These are phyloP conservation scores for Sanghuangporus sanghuang DNA, from an alignment of 1,284 basidiomycete genomes.

Conservation along the genomic window DNA sequence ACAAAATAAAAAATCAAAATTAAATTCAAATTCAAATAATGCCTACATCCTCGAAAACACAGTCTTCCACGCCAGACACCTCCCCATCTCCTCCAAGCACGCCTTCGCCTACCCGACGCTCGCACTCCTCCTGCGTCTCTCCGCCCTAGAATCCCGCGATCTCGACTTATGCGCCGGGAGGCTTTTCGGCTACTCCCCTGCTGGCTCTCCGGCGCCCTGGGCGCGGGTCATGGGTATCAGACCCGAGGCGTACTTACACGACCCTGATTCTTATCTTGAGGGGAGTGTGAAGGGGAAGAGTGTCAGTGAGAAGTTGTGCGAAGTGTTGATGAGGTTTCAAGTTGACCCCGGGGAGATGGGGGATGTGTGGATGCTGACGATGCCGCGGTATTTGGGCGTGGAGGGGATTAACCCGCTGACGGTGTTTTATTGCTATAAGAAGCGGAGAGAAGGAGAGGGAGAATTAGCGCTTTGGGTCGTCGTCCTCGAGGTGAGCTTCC, in stretches of 20 bases:
- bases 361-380: constrained; percentile 69
- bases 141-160: constrained; percentile 44
- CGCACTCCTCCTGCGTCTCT: constrained; percentile 54
- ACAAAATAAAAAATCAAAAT: background rate
- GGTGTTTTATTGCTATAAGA: constrained; percentile 64
- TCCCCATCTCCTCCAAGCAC: constrained; percentile 49
- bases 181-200: constrained; percentile 48
- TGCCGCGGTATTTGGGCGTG: constrained; percentile 65
- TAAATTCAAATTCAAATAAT: background rate
- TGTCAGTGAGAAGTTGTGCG: constrained; percentile 13
- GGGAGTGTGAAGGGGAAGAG: background rate
- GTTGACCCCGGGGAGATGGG: constrained; percentile 27
- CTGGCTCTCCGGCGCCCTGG: constrained; percentile 23
- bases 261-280: constrained; percentile 5
- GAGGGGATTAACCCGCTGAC: constrained; percentile 76
- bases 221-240: constrained; percentile 44
- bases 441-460: background rate
- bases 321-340: constrained; percentile 10
- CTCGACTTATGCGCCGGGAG: constrained; percentile 48
- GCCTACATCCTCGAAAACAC: constrained; percentile 49
- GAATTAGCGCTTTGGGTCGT: constrained; percentile 37
- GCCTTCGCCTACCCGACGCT: constrained; percentile 64
- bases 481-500: constrained; percentile 49
- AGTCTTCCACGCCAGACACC: constrained; percentile 52
- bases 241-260: constrained; percentile 42